Evolutionary conservation across 1,284 basidiomycete genomes (phyloP), one percentile per base, ranked within the genome.

Genomic region (Phellopilus nigrolimitatus): DNA sequence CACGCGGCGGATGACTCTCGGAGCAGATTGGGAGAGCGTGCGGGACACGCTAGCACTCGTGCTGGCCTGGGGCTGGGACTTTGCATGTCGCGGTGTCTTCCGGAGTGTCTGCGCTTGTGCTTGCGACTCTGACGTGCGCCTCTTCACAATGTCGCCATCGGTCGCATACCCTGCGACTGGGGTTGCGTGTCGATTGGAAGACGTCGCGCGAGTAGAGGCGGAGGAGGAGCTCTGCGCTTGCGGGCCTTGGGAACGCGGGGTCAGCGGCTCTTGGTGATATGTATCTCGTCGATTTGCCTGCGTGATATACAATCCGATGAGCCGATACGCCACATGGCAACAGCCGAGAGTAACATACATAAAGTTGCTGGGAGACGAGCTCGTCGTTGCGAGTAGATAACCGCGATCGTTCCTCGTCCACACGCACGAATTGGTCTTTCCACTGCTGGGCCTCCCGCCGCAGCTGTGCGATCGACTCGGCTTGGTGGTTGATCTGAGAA

Each of bases 401-500:
- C 4, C 73, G 68, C 28, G 71, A 72, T 51, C 83, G 71, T 57
- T 77, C 75, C 48, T 76, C 76, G 49, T 75, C 74, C 22, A 73
- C 64, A 17, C 72, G 70, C 46, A 73, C 69, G n/a, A 82, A 76
- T 56, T 85, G 84, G 34, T 80, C 75, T 64, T 83, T 84, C 82
- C 82, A 85, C 50, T 83, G 82, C 2, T 67, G 70, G 0, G 75
- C 68, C 61, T 87, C 83, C 40, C 78, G 72, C n/a, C 76, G 74
- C 36, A 86, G 68, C 54, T 81, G 79, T 1, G 68, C 57, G 51
- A 84, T 79, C 0, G 75, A 78, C 49, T 85, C 82, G 12, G 72
- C 67, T 58, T 82, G 79, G 53, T 82, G 78, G 15, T 71, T 67
- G 47, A 79, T 73, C 80, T 84, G 51, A 49, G 15, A 39, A 17